These are phyloP conservation scores for Carex pumila DNA, from an alignment of 176 grass and related monocot genomes.

Conservation along the genomic window DNA sequence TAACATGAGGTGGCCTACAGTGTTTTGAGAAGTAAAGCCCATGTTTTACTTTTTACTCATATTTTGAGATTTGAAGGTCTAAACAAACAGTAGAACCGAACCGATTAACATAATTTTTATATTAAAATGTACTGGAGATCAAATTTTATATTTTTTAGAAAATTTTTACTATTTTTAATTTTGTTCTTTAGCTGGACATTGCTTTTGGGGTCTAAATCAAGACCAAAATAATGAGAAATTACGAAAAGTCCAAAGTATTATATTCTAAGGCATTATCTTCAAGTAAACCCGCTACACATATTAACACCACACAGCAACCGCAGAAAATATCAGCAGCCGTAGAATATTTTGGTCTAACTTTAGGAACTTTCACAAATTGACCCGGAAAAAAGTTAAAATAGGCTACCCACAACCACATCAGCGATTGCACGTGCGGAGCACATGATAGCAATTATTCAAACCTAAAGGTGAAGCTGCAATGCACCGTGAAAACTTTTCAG, in stretches of 20 bases:
- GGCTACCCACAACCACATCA: not conserved
- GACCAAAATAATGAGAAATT: not conserved
- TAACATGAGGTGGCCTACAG: too few species aligned
- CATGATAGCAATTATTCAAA: not conserved
- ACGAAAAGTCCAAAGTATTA: not conserved
- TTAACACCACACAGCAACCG: not conserved
- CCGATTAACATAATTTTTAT: too few species aligned
- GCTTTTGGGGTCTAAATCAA: not conserved
- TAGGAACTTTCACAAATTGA: not conserved
- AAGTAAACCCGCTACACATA: not conserved
- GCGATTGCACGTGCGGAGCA: conserved; percentile 4
- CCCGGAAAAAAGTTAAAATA: not conserved
- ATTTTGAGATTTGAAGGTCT: too few species aligned
- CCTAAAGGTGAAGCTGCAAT: not conserved
- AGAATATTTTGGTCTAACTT: not conserved
- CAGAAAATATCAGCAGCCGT: not conserved
- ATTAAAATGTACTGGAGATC: too few species aligned
- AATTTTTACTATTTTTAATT: not conserved
- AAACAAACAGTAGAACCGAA: too few species aligned
- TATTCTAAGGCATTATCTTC: not conserved
- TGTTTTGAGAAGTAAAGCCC: too few species aligned
- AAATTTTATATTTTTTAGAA: too few species aligned
- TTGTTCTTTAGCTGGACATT: not conserved
- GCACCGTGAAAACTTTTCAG: not conserved
- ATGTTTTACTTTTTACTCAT: too few species aligned